Conservation (phyloP, 371 early-diverging fungal species). For the Mucor lusitanicus region DNA sequence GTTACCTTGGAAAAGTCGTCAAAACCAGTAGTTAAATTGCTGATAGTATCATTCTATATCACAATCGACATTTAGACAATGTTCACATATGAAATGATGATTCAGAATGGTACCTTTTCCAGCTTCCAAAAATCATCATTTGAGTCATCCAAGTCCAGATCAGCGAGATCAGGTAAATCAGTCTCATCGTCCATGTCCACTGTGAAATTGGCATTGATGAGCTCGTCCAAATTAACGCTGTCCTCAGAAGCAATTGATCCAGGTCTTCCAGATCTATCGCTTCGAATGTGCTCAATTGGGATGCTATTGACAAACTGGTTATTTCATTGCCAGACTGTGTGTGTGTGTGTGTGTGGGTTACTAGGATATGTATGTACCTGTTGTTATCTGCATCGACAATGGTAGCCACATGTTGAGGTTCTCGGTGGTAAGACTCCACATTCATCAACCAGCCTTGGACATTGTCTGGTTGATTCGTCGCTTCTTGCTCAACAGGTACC, state of each 20-base stretch:
- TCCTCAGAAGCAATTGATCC: constrained; percentile 32
- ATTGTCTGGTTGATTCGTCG: constrained; percentile 16
- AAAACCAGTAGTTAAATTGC: constrained; percentile 9
- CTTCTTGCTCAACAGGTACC: background rate
- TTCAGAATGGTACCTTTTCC: constrained; percentile 5
- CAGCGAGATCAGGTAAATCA: constrained; percentile 26
- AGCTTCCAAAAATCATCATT: constrained; percentile 36
- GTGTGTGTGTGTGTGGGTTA: too few relatives aligned
- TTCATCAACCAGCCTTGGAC: constrained; percentile 33
- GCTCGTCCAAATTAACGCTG: constrained; percentile 35
- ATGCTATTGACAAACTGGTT: constrained; percentile 3
- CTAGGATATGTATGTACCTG: constrained; percentile 13
- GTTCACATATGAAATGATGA: background rate
- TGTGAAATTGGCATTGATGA: constrained; percentile 35
- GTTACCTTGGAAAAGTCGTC: constrained; percentile 13
- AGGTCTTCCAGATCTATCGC: constrained; percentile 18
- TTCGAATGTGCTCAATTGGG: constrained; percentile 12
- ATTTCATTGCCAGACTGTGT: background rate
- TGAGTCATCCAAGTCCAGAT: constrained; percentile 33
- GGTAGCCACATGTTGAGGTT: constrained; percentile 1
- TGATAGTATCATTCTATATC: background rate
- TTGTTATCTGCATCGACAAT: constrained; percentile 33
- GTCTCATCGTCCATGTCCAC: constrained; percentile 36
- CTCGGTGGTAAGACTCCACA: constrained; percentile 16
- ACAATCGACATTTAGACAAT: background rate